Evolutionary conservation across 169 alveolate genomes (phyloP).

Genomic region (Perkinsus marinus): DNA sequence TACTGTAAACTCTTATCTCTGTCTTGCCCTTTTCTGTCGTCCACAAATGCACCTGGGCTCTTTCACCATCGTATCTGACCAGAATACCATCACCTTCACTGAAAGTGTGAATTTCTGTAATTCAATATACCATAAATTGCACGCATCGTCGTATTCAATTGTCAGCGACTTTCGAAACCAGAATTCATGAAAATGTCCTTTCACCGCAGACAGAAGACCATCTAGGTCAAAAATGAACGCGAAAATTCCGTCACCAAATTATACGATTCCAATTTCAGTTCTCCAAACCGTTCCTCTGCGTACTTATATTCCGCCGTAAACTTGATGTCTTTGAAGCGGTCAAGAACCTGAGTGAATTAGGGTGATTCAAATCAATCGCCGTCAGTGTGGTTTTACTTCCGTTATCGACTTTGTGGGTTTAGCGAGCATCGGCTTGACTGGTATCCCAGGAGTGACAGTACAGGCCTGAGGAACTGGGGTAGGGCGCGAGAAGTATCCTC

Average conservation of each 20-base stretch:
- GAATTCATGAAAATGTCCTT: too few relatives aligned
- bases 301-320: constrained; percentile 92
- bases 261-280: too few relatives aligned
- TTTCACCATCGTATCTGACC: constrained; percentile 46
- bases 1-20: constrained; percentile 39
- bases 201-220: too few relatives aligned
- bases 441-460: constrained; percentile 86
- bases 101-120: not conserved
- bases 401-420: constrained; percentile 83
- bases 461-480: constrained; percentile 63
- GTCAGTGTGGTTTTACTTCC: constrained; percentile 20
- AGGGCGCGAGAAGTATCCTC: not conserved
- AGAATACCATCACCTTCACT: not conserved
- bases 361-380: not conserved
- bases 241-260: too few relatives aligned
- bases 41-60: constrained; percentile 75
- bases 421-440: constrained; percentile 97
- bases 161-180: too few relatives aligned
- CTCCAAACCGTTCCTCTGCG: too few relatives aligned
- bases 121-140: not conserved
- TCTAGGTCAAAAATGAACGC: too few relatives aligned
- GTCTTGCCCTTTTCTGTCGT: not conserved
- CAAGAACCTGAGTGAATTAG: constrained; percentile 51
- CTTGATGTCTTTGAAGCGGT: constrained; percentile 68
- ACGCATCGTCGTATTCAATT: too few relatives aligned